These are phyloP conservation scores for Haplosporangium sp. DNA, from an alignment of 371 early-diverging fungal species.

Conservation along the genomic window DNA sequence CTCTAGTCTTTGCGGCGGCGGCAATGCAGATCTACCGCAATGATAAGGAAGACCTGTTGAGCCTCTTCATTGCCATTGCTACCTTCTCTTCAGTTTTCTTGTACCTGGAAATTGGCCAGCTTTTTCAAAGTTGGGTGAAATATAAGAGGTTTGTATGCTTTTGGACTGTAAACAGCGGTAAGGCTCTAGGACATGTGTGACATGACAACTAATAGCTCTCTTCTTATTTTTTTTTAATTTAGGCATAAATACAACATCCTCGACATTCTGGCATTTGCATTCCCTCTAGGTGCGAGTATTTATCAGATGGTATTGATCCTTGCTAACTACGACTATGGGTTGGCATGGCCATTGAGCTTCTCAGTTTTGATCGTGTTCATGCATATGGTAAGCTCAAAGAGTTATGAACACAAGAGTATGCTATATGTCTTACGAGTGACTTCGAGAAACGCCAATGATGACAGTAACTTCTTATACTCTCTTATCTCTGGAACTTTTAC, in stretches of 20 bases:
- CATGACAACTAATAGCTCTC: neutral
- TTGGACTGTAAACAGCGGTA: neutral
- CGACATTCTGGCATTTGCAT: neutral
- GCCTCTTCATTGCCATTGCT: constrained; percentile 13
- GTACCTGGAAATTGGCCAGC: constrained; percentile 24
- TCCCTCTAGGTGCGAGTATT: constrained; percentile 2
- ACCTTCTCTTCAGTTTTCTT: constrained; percentile 9
- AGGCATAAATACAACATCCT: constrained; percentile 6
- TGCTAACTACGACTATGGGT: neutral
- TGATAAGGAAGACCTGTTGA: neutral
- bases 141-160: neutral
- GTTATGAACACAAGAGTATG: neutral
- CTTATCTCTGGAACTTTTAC: too few species aligned
- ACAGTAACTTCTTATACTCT: too few species aligned
- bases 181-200: too few species aligned
- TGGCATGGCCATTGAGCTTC: constrained; percentile 1
- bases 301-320: neutral
- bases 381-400: constrained; percentile 8
- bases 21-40: constrained; percentile 10
- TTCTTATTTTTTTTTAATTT: neutral
- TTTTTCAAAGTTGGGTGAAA: neutral
- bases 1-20: constrained; percentile 5
- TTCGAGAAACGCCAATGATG: neutral
- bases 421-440: too few species aligned
- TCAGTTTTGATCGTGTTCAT: constrained; percentile 7